These are phyloP conservation scores for Ramichloridium luteum DNA, from an alignment of 2,329 filamentous ascomycete genomes.

Conservation along the genomic window DNA sequence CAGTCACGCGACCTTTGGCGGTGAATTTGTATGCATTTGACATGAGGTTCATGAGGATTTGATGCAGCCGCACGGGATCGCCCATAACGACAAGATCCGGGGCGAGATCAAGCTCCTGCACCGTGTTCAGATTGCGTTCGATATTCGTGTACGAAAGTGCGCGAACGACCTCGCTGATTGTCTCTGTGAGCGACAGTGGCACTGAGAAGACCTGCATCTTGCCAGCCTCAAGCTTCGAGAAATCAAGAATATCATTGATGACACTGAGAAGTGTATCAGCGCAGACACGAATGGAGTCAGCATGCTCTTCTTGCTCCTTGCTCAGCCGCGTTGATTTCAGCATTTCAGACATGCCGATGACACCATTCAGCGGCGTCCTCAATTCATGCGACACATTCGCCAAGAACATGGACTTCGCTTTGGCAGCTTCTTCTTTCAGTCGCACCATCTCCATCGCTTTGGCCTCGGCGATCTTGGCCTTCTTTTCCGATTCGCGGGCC, in stretches of 20 bases:
- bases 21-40: conserved; percentile 94
- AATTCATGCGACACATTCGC: conserved; percentile 49
- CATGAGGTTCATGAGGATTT: conserved; percentile 62
- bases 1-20: conserved; percentile 71
- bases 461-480: conserved; percentile 64
- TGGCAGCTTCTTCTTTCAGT: conserved; percentile 70
- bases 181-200: conserved; percentile 41
- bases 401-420: conserved; percentile 67
- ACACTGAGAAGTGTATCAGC: conserved; percentile 43
- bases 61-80: conserved; percentile 39
- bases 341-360: conserved; percentile 48
- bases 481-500: conserved; percentile 59
- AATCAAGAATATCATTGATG: conserved; percentile 43
- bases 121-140: conserved; percentile 46
- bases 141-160: conserved; percentile 52
- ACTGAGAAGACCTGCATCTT: conserved; percentile 50
- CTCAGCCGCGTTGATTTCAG: conserved; percentile 46
- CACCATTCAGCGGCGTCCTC: conserved; percentile 41
- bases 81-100: conserved; percentile 41
- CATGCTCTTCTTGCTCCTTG: conserved; percentile 48
- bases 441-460: conserved; percentile 69
- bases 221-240: conserved; percentile 40
- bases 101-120: conserved; percentile 44
- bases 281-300: conserved; percentile 53
- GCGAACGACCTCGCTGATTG: conserved; percentile 51